phyloP scores from a whole-genome alignment of 1,284 basidiomycete genomes.

The Amylostereum areolatum region DNA sequence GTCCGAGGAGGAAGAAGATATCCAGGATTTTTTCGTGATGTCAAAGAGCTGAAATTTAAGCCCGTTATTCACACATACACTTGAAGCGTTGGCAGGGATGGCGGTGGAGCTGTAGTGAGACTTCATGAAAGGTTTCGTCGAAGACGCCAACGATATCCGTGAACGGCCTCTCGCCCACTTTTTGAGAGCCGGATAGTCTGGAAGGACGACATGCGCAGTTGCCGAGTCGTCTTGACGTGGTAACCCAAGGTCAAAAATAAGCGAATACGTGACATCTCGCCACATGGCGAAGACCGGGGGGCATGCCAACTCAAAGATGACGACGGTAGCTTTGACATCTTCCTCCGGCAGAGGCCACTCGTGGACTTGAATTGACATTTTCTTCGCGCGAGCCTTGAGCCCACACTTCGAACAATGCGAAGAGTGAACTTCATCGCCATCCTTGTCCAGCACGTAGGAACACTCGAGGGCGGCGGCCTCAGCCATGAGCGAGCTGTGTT shows the following conservation, averaged over 20 bases:
- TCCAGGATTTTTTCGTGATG: conserved; percentile 6
- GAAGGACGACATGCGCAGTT: background rate
- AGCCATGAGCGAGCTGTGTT: too few species aligned
- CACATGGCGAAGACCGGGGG: conserved; percentile 36
- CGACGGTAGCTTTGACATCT: conserved; percentile 16
- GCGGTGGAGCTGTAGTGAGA: conserved; percentile 28
- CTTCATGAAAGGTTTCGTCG: conserved; percentile 30
- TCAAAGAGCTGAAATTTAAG: conserved; percentile 20
- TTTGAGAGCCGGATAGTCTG: conserved; percentile 3
- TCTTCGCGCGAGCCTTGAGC: conserved; percentile 13
- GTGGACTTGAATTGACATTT: conserved; percentile 29
- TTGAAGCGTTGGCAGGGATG: conserved; percentile 20
- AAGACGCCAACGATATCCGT: conserved; percentile 32
- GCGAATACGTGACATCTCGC: conserved; percentile 33
- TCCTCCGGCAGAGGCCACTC: conserved; percentile 45
- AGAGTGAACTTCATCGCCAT: background rate
- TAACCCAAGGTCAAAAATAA: conserved; percentile 29
- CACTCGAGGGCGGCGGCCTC: too few species aligned
- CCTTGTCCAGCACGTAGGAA: too few species aligned
- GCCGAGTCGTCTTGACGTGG: background rate
- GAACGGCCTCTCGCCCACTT: background rate
- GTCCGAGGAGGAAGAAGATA: conserved; percentile 7
- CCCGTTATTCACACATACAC: conserved; percentile 29
- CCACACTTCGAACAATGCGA: conserved; percentile 27
- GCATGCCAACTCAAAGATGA: conserved; percentile 39